phyloP scores from a whole-genome alignment of 208 protist species.

The Blastocrithidia nonstop region DNA sequence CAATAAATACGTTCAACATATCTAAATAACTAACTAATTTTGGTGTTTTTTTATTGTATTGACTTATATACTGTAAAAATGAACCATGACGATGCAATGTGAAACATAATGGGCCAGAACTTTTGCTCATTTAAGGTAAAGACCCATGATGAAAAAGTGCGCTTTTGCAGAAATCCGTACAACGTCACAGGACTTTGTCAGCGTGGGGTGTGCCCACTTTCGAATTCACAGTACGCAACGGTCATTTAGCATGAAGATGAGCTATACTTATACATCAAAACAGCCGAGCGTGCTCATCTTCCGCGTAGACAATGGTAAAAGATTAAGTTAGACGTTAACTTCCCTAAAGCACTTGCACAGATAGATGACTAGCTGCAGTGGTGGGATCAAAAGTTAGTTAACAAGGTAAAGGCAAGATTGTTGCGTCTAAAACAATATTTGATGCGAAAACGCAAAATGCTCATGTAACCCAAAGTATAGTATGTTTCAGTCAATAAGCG shows the following conservation, averaged over 20 bases:
- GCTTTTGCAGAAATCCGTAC: conserved; percentile 97
- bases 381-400: conserved; percentile 89
- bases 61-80: conserved; percentile 16
- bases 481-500: conserved; percentile 95
- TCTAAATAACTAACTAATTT: too few species aligned
- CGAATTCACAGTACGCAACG: conserved; percentile 97
- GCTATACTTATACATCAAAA: conserved; percentile 98
- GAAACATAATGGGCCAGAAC: conserved; percentile 85
- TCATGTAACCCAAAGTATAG: conserved; percentile 86
- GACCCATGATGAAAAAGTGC: conserved; percentile 86
- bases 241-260: conserved; percentile 94
- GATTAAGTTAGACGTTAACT: conserved; percentile 93
- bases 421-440: conserved; percentile 97
- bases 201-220: conserved; percentile 93
- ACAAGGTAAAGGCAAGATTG: conserved; percentile 95
- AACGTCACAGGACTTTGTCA: conserved; percentile 98
- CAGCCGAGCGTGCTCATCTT: conserved; percentile 96
- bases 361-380: conserved; percentile 95
- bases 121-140: conserved; percentile 91
- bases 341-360: conserved; percentile 87
- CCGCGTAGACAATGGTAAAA: conserved; percentile 97
- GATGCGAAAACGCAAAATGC: conserved; percentile 94
- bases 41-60: too few species aligned
- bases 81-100: conserved; percentile 89
- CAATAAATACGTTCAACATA: too few species aligned